Evolutionary conservation across 768 basidiomycete species (phyloP).

Genomic region (Agrocybe praecox): DNA sequence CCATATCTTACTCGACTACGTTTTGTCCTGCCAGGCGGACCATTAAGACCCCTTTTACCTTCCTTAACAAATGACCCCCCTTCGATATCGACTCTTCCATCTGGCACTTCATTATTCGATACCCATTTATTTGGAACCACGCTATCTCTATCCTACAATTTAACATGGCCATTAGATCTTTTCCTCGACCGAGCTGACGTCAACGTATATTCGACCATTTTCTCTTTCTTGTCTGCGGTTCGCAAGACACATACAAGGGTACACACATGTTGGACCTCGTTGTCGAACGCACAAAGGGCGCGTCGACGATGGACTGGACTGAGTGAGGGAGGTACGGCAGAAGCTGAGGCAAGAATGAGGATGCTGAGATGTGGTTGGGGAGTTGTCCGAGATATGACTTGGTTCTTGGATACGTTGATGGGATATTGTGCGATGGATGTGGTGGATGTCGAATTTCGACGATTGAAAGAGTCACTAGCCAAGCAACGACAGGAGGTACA

Average conservation of each 20-base stretch:
- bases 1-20: conserved; percentile 71
- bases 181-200: conserved; percentile 82
- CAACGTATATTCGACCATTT: conserved; percentile 72
- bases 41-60: conserved; percentile 79
- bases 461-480: conserved; percentile 62
- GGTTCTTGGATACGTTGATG: conserved; percentile 85
- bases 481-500: conserved; percentile 26
- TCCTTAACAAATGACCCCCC: conserved; percentile 52
- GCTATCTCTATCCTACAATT: conserved; percentile 65
- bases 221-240: conserved; percentile 81
- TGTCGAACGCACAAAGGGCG: conserved; percentile 85
- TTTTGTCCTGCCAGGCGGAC: conserved; percentile 80
- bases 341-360: conserved; percentile 65
- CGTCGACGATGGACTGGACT: conserved; percentile 86
- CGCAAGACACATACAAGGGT: conserved; percentile 83
- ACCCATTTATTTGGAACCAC: conserved; percentile 82
- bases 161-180: conserved; percentile 88
- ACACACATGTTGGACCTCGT: conserved; percentile 80
- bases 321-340: conserved; percentile 80
- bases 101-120: conserved; percentile 58
- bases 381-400: conserved; percentile 83
- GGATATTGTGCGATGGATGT: conserved; percentile 92
- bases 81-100: conserved; percentile 33
- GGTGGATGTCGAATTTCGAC: conserved; percentile 79
- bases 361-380: conserved; percentile 86